Conservation (phyloP, 2,329 filamentous ascomycete genomes). For the Sphaerulina populicola region DNA sequence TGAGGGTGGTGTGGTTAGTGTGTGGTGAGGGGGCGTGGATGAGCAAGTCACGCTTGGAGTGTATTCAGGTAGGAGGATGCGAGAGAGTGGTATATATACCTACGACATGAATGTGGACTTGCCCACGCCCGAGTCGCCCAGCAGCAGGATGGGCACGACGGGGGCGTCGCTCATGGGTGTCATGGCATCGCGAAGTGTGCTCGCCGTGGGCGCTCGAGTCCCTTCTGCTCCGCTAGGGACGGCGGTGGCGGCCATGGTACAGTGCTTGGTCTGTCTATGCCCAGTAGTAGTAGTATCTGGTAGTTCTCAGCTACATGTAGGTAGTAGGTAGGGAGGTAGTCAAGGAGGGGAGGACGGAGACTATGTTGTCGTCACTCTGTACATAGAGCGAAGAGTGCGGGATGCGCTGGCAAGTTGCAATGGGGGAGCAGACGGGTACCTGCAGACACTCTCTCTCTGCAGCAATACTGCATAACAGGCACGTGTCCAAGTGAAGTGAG, state of each 20-base stretch:
- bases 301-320: too few species aligned
- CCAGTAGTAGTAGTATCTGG: neutral
- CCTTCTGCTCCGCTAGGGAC: neutral
- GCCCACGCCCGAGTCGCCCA: slow-evolving; percentile 52
- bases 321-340: neutral
- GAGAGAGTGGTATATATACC: slow-evolving; percentile 27
- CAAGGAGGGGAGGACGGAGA: neutral
- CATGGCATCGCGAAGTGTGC: slow-evolving; percentile 3
- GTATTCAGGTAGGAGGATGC: slow-evolving; percentile 3
- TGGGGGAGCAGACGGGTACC: slow-evolving; percentile 1
- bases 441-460: neutral
- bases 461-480: neutral
- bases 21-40: neutral
- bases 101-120: slow-evolving; percentile 58
- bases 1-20: slow-evolving; percentile 1
- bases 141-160: slow-evolving; percentile 46
- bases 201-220: neutral
- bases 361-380: neutral
- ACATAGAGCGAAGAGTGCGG: neutral
- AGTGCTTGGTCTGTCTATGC: neutral
- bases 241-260: slow-evolving; percentile 2
- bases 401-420: neutral
- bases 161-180: slow-evolving; percentile 23
- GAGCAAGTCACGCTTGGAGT: neutral
- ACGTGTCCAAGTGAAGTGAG: neutral